These are phyloP conservation scores for Saturnispora bothae DNA, from an alignment of 805 yeast genomes.

Conservation along the genomic window DNA sequence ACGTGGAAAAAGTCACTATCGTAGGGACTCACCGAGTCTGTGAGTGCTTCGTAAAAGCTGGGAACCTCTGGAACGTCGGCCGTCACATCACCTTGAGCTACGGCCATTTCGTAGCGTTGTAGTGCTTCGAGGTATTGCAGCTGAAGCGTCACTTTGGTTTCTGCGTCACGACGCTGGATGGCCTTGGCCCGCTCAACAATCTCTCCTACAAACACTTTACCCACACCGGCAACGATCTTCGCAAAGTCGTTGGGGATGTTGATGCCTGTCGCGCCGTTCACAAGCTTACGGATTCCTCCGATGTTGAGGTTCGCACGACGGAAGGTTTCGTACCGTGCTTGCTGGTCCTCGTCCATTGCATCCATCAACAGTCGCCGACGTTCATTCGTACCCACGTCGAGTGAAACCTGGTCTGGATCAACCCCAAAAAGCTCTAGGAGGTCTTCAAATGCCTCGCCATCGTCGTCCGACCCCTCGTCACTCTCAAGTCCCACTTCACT, in stretches of 20 bases:
- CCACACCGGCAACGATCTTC: slow-evolving; percentile 72
- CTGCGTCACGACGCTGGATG: slow-evolving; percentile 48
- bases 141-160: slow-evolving; percentile 31
- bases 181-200: slow-evolving; percentile 72
- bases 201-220: slow-evolving; percentile 86
- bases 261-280: slow-evolving; percentile 70
- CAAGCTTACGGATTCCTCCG: slow-evolving; percentile 69
- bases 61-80: slow-evolving; percentile 21
- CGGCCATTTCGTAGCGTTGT: slow-evolving; percentile 23
- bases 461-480: slow-evolving; percentile 9
- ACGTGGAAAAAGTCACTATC: slow-evolving; percentile 16
- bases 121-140: slow-evolving; percentile 31
- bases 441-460: slow-evolving; percentile 22
- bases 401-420: slow-evolving; percentile 23
- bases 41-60: slow-evolving; percentile 5
- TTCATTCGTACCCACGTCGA: slow-evolving; percentile 41
- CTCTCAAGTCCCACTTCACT: slow-evolving; percentile 21
- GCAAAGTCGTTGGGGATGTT: slow-evolving; percentile 72
- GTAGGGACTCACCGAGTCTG: slow-evolving; percentile 2
- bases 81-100: slow-evolving; percentile 26
- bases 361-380: slow-evolving; percentile 53
- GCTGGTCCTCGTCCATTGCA: slow-evolving; percentile 69
- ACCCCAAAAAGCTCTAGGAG: slow-evolving; percentile 23
- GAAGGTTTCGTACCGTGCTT: slow-evolving; percentile 78
- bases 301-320: slow-evolving; percentile 68